These are phyloP conservation scores for Apiospora pterosperma DNA, from an alignment of 2,329 filamentous ascomycete genomes.

Conservation along the genomic window DNA sequence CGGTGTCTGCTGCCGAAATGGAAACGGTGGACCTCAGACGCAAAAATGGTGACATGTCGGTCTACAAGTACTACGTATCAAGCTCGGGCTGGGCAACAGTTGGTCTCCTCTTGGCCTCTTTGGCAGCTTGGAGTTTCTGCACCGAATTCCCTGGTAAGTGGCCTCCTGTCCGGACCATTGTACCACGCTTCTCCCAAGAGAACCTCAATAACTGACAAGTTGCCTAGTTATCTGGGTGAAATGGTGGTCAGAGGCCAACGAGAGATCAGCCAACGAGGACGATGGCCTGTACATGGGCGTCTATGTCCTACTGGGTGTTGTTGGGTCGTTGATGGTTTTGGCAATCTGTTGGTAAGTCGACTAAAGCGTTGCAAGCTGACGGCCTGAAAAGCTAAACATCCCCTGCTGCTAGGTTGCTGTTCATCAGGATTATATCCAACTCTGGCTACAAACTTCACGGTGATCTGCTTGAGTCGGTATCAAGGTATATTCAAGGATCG, in stretches of 20 bases:
- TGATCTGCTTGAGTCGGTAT: too few species aligned
- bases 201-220: too few species aligned
- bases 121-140: conserved; percentile 8
- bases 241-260: conserved; percentile 24
- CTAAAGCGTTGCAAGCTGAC: too few species aligned
- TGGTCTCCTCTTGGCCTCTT: not conserved
- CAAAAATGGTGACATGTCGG: not conserved
- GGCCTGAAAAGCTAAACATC: too few species aligned
- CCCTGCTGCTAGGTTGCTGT: too few species aligned
- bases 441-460: not conserved
- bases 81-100: not conserved
- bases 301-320: conserved; percentile 11
- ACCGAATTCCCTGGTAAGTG: not conserved
- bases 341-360: too few species aligned
- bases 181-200: too few species aligned
- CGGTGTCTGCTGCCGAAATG: too few species aligned
- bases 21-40: conserved; percentile 29
- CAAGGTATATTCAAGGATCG: too few species aligned
- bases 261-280: conserved; percentile 10
- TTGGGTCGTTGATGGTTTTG: too few species aligned
- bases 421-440: not conserved
- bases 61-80: not conserved
- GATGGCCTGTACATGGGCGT: conserved; percentile 16
- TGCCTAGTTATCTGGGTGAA: conserved; percentile 27
- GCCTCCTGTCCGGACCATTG: not conserved